Evolutionary conservation across 2,329 filamentous ascomycete species (phyloP).

Genomic region (Penicillium brasilianum): DNA sequence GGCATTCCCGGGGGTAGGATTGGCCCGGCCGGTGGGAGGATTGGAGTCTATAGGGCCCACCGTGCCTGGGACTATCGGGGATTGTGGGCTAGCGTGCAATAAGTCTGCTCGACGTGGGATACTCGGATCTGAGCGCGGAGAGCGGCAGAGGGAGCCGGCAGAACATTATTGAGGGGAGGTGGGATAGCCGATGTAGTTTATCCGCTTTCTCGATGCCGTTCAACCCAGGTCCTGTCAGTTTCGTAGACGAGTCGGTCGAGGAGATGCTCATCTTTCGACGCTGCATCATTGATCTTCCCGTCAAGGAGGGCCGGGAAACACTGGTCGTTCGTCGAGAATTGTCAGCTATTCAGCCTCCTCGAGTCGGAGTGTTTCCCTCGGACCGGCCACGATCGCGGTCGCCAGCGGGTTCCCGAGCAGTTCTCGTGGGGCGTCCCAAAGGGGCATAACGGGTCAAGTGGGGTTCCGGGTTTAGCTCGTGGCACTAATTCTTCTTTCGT

Average conservation of each 20-base stretch:
- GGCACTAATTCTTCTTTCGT: slow-evolving; percentile 18
- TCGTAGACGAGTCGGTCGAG: background rate
- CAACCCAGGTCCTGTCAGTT: slow-evolving; percentile 5
- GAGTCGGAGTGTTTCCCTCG: slow-evolving; percentile 20
- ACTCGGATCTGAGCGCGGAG: slow-evolving; percentile 21
- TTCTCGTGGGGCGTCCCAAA: slow-evolving; percentile 25
- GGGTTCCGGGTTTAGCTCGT: slow-evolving; percentile 32
- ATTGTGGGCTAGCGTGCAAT: background rate
- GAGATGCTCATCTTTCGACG: background rate
- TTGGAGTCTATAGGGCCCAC: no score
- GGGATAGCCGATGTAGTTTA: slow-evolving; percentile 25
- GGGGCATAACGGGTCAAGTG: slow-evolving; percentile 16
- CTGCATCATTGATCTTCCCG: background rate
- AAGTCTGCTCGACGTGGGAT: no score
- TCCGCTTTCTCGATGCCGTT: slow-evolving; percentile 6
- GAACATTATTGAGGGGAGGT: slow-evolving; percentile 22
- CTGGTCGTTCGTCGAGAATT: background rate
- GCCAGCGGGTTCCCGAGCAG: slow-evolving; percentile 19
- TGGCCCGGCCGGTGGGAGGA: slow-evolving; percentile 12
- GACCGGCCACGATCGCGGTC: background rate
- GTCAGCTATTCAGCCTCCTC: background rate
- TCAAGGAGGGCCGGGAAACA: background rate
- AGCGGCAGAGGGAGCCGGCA: slow-evolving; percentile 24
- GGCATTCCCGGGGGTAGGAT: slow-evolving; percentile 19
- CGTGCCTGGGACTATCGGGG: background rate